Base-by-base conservation (phyloP, 257 asterid species). In the Knoxia roxburghii region DNA sequence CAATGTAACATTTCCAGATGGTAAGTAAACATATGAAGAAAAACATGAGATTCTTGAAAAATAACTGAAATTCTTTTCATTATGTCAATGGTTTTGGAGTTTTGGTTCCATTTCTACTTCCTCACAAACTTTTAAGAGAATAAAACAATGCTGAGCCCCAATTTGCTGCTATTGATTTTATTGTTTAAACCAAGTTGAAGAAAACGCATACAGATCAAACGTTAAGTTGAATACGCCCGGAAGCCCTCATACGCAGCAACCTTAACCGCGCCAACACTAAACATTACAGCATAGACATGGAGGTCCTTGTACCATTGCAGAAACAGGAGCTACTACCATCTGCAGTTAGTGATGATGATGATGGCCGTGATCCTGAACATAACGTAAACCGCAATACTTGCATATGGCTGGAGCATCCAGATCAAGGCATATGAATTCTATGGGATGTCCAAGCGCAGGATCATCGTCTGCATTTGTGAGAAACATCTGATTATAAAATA, bases 341-440 rank as follows among this genome's bases (percentile, higher is more conserved):
- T 30, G 63, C 58, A 46, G 63, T 80, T 86, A 89, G 68, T 92
- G 97, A 68, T 92, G 97, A 65, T 77, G 81, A 20, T 77, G 81
- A 20, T 70, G 39, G 21, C 76, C 73, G 72, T 89, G 96, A 72
- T 80, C 91, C 79, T 92, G 96, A 68, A 83, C 85, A 59, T 79
- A 88, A 17, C 91, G 94, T 75, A 92, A 66, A 35, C 98, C 96
- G 55, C 96, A 92, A 53, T 92, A 89, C 89, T 92, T 92, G 94
- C 98, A 87, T 33, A 89, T 61, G 10, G 95, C 91, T 2, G 97
- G 97, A 73, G 81, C 89, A 0, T 70, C 85, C 85, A 82, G 81
- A 77, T 92, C 97, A 23, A 92, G 97, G 69, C 98, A 89, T 75
- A 92, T 92, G 83, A 86, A 87, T 81, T 92, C 98, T 49, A 92